A percentile compares a stretch with the other conserved stretches of the same genome.
phyloP scores from a whole-genome alignment of 2,329 filamentous ascomycete species.

The Hortaea sp. region DNA sequence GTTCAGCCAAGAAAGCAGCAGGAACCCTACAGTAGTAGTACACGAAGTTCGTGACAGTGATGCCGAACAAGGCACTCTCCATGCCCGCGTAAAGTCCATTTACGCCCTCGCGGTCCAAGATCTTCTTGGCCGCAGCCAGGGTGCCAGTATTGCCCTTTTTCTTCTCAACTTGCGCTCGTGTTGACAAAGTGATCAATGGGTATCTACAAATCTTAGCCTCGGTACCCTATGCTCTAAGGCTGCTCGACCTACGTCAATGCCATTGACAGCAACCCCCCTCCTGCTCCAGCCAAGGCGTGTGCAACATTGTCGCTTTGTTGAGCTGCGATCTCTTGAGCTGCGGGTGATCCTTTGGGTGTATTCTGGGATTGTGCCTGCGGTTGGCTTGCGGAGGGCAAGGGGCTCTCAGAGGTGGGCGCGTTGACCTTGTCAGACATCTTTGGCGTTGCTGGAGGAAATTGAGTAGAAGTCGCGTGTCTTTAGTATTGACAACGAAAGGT shows the following conservation, averaged over 20 bases:
- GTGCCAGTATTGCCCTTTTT: slow-evolving; percentile 82
- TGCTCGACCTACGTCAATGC: slow-evolving; percentile 65
- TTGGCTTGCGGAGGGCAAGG: slow-evolving; percentile 11
- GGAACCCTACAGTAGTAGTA: slow-evolving; percentile 78
- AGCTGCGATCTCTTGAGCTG: slow-evolving; percentile 37
- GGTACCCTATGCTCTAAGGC: not conserved
- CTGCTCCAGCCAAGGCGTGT: slow-evolving; percentile 84
- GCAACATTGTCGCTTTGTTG: slow-evolving; percentile 95
- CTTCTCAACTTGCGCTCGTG: slow-evolving; percentile 93
- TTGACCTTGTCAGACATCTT: slow-evolving; percentile 12
- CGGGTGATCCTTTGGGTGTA: slow-evolving; percentile 6
- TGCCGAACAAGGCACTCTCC: slow-evolving; percentile 90
- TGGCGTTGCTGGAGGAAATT: not conserved
- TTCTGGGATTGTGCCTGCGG: slow-evolving; percentile 12
- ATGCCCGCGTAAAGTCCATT: slow-evolving; percentile 84
- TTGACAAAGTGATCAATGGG: slow-evolving; percentile 93
- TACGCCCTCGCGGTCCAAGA: slow-evolving; percentile 84
- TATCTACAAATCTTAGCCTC: slow-evolving; percentile 49
- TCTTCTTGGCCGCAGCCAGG: slow-evolving; percentile 69
- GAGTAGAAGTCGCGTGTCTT: too few relatives aligned
- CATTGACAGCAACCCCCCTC: slow-evolving; percentile 92
- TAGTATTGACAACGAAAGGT: not conserved
- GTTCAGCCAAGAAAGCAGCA: not conserved
- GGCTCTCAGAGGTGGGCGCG: slow-evolving; percentile 16
- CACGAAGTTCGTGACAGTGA: slow-evolving; percentile 97